Base-by-base conservation (phyloP, 179 eudicot genomes). In the Spinacia oleracea region DNA sequence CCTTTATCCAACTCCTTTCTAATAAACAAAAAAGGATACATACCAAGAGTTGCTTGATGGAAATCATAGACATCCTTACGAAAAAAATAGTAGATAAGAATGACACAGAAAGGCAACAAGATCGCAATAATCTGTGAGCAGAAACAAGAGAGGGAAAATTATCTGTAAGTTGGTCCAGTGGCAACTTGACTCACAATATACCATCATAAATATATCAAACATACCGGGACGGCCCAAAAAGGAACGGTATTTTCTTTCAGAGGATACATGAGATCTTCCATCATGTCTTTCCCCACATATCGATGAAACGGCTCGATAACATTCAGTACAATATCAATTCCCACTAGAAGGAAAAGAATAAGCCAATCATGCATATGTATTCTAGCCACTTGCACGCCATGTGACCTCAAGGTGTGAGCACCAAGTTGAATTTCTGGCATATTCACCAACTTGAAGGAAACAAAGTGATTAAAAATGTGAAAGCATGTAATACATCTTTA, bases 271-370 rank as follows among this genome's bases (percentile, higher is more conserved):
- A 96, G 90, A 81, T 92, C 97, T 40, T 85, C 88, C 96, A 96
- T 89, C 99, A 93, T 96, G 38, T 83, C 92, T 83, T 83, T 84
- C 70, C 99, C 98, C 58, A 96, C 97, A 83, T 89, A 96, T 40
- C 99, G 93, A 72, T 96, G 93, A 85, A 91, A 96, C 40, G 99
- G 99, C 78, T 96, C 96, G 45, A 96, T 96, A 29, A 96, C 78
- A 84, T 92, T 90, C 83, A 96, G 78, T 81, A 86, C 75, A 60
- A 83, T 81, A 63, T 93, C 98, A 67, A 93, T 85, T 65, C 86
- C 85, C 81, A 89, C 89, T 45, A 96, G 93, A 74, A 96, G 88
- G 40, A 90, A 3, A 78, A 96, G 92, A 76, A 92, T 94, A 14
- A 96, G 84, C 99, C 99, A 96, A 79, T 96, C 99, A 80, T 89